These are phyloP conservation scores for Coemansia pectinata DNA, from an alignment of 192 early-diverging fungal genomes.

Conservation along the genomic window DNA sequence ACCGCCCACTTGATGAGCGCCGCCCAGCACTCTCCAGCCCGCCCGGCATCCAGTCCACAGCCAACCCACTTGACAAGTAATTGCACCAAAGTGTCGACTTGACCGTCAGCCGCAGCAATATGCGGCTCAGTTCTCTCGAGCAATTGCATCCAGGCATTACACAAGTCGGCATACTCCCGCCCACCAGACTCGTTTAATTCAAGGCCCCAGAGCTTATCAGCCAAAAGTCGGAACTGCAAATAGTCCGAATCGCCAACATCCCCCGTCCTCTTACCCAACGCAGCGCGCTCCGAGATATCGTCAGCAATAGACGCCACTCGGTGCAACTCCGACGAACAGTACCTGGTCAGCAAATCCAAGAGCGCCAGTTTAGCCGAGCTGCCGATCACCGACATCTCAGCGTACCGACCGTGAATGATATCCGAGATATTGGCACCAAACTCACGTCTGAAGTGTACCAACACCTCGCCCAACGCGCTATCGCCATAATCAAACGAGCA, in stretches of 20 bases:
- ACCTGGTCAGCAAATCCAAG: constrained; percentile 5
- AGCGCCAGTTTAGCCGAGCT: constrained; percentile 17
- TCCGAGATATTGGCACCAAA: constrained; percentile 5
- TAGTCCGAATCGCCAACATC: constrained; percentile 6
- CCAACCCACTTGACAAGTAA: constrained; percentile 20
- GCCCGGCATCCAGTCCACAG: neutral
- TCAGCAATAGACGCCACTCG: constrained; percentile 18
- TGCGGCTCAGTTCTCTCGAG: constrained; percentile 1
- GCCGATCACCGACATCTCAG: neutral
- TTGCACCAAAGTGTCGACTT: constrained; percentile 16
- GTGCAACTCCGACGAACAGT: constrained; percentile 10
- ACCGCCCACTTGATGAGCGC: constrained; percentile 22
- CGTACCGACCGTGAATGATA: neutral
- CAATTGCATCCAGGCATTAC: neutral
- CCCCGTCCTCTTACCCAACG: neutral
- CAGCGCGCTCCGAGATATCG: constrained; percentile 11
- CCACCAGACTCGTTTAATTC: neutral
- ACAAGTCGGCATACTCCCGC: neutral
- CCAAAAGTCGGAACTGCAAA: constrained; percentile 25
- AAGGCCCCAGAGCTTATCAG: constrained; percentile 29
- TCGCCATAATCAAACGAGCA: constrained; percentile 29
- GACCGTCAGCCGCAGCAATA: neutral
- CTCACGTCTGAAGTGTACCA: constrained; percentile 6
- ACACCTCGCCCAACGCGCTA: constrained; percentile 14
- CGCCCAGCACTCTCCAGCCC: constrained; percentile 5